Conservation (phyloP, 371 early-diverging fungal genomes). For the Conidiobolus incongruus region DNA sequence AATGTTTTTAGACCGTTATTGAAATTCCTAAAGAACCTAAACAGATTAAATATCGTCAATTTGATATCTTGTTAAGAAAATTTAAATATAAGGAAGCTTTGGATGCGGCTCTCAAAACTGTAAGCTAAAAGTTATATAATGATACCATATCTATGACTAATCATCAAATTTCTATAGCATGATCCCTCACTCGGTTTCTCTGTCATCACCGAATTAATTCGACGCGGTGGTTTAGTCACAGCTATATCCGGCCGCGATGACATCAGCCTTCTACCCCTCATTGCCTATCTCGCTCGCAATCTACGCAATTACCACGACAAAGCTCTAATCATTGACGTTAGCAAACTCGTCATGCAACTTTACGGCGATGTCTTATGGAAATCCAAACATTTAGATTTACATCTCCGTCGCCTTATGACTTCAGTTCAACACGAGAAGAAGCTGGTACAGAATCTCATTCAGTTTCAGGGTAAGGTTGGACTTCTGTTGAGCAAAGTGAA, state of each 20-base stretch:
- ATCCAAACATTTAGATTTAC: too few species aligned
- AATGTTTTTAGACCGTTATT: background rate
- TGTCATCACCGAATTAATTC: conserved; percentile 65
- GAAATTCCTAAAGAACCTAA: conserved; percentile 19
- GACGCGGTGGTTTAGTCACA: conserved; percentile 48
- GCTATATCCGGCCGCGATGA: conserved; percentile 81
- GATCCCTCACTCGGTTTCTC: conserved; percentile 13
- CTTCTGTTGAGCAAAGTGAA: too few species aligned
- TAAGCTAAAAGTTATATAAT: background rate
- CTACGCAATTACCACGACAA: conserved; percentile 58
- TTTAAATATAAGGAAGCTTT: conserved; percentile 63
- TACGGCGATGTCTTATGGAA: too few species aligned
- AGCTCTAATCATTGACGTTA: conserved; percentile 43
- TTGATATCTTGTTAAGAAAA: too few species aligned
- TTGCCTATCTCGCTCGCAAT: conserved; percentile 50
- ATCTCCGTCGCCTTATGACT: too few species aligned
- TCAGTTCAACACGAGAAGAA: too few species aligned
- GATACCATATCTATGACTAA: background rate
- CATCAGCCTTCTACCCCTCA: conserved; percentile 49
- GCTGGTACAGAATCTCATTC: too few species aligned
- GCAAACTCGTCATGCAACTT: conserved; percentile 18
- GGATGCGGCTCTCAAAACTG: conserved; percentile 31
- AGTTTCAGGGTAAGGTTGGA: too few species aligned
- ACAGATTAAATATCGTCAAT: background rate
- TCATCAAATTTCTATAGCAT: background rate